Evolutionary conservation across 108 stramenopile species (phyloP).

Genomic region (Cafeteria roenbergensis): DNA sequence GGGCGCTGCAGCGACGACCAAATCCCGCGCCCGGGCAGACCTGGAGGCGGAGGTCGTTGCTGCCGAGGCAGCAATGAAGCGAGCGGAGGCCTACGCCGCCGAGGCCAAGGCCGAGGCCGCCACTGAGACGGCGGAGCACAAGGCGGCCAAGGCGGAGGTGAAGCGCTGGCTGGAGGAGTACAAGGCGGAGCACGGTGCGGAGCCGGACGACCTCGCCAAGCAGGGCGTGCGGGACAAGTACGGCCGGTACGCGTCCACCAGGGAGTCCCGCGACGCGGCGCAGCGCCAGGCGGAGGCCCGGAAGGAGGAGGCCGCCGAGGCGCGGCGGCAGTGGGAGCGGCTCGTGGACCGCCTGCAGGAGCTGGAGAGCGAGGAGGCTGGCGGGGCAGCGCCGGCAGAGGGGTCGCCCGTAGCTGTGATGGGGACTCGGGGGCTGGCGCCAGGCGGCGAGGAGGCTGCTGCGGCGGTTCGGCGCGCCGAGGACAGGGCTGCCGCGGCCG

Average conservation of each 20-base stretch:
- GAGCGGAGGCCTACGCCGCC: background rate
- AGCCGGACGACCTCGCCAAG: background rate
- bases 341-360: background rate
- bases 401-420: background rate
- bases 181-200: background rate
- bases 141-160: background rate
- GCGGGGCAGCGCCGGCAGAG: no score
- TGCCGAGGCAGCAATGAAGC: background rate
- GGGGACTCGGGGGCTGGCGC: background rate
- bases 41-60: background rate
- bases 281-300: background rate
- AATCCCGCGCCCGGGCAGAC: background rate
- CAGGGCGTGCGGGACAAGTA: background rate
- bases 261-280: no score
- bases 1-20: no score
- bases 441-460: background rate
- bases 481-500: background rate
- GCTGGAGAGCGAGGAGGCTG: background rate
- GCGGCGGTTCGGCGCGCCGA: background rate
- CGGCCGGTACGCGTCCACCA: background rate
- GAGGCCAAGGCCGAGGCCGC: background rate
- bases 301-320: background rate
- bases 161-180: conserved; percentile 2
- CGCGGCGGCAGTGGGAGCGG: background rate
- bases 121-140: background rate